Evolutionary conservation across 2,329 filamentous ascomycete species (phyloP), one percentile per base, ranked within the genome.

Genomic region (Beauveria sp.): DNA sequence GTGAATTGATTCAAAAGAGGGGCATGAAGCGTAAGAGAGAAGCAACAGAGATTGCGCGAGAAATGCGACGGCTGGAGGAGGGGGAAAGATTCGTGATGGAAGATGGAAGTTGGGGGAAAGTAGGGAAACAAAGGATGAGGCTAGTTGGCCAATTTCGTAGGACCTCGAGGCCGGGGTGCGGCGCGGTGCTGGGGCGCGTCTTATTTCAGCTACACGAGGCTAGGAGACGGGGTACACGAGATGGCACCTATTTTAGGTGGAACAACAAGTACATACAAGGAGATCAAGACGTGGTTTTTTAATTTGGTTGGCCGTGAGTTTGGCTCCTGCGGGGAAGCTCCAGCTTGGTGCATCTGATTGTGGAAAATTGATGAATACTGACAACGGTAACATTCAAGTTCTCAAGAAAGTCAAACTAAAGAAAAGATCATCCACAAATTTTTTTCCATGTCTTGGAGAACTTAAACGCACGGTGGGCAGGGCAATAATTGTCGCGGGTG

Each of bases 121-220:
- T 42, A 47, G 28, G 54, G 45, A 58, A 50, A 51, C 43, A 40
- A 18, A 14, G n/a, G 43, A 51, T 34, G 40, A 59, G 57, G 46
- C 47, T 58, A 50, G 34, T 24, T 26, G 38, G n/a, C 57, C 57
- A 59, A 59, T 59, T 59, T 52, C 52, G 47, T n/a, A 34, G 38
- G 18, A 59, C 18, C 16, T 28, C 47, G 26, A 20, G 56, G 5
- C 30, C 57, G 57, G 52, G 57, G 57, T 49, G 40, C 57, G 56
- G 38, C 40, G 57, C 52, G 47, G 57, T 34, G 46, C 43, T 52
- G 57, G 47, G 57, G 57, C 57, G 47, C 40, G 47, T 59, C 43
- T 18, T 42, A 10, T 8, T 50, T 30, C 46, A 50, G 56, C 28
- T 28, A 45, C 42, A 12, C 43, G 54, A 47, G 28, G 22, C 20